Base-by-base conservation (phyloP, 305 asterid genomes). In the Fraxinus xanthoxyloides region DNA sequence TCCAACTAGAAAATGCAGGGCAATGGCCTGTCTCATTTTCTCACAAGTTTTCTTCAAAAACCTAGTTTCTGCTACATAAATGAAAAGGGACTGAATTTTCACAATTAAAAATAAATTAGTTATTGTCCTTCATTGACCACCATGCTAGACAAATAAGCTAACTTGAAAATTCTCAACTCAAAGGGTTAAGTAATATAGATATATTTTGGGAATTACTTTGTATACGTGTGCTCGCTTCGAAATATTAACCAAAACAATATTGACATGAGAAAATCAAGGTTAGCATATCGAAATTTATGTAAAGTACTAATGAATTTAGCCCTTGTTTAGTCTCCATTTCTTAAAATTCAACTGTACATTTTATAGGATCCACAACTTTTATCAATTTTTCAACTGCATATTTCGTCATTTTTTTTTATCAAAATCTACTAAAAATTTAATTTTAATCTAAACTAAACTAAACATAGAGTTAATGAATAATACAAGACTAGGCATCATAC, bases 1-100 rank as follows among this genome's bases (percentile, higher is more conserved):
- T 81, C 87, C 92, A 30, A 90, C 59, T 23, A 83, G 79, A 80
- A 82, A 35, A 9, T 75, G 85, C 76, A 88, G 84, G 80, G 82
- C 9, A 17, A 88, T 83, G 84, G 87, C 87, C 46, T 74, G 63
- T 75, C 85, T 85, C 94, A 90, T 91, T 82, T 82, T 83, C 3
- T 48, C 31, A 17, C 7, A 35, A 38, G 1, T 31, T 51, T 56
- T 38, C 77, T 36, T 56, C 23, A 67, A 67, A 15, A 67, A 38
- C 46, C 75, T 69, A 15, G 6, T 4, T 67, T 15, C 75, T 31
- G 23, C 40, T 34, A 69, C 21, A 3, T 13, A 65, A 10, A 65
- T 24, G 3, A 26, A 24, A 65, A 24, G 3, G 32, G n/a, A 24
- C 3, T 63, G 21, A 67, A 1, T 28, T 23, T 9, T 9, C 69